A percentile compares a stretch with the other conserved stretches of the same genome.
Conservation (phyloP, 352 stramenopile genomes). For the Phytophthora foliorum region DNA sequence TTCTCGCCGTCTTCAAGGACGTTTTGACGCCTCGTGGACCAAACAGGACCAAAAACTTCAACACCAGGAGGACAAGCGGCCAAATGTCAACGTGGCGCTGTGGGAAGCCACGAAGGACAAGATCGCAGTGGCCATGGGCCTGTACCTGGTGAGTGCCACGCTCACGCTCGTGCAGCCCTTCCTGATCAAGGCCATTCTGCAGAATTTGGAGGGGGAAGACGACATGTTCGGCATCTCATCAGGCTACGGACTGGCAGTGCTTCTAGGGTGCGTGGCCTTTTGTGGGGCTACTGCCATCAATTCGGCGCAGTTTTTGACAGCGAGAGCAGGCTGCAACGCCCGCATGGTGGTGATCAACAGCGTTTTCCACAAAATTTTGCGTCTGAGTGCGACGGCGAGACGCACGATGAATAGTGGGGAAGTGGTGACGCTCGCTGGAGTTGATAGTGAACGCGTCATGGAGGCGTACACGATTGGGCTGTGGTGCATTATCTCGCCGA, state of each 20-base stretch:
- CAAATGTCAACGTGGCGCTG: constrained; percentile 58
- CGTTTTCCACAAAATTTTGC: constrained; percentile 68
- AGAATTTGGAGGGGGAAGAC: constrained; percentile 47
- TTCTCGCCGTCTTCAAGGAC: constrained; percentile 44
- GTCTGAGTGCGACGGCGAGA: constrained; percentile 53
- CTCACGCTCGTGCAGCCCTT: constrained; percentile 58
- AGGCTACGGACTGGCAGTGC: constrained; percentile 54
- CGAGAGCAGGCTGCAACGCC: constrained; percentile 55
- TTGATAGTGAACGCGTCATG: constrained; percentile 64
- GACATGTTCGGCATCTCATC: constrained; percentile 58
- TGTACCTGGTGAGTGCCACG: constrained; percentile 49
- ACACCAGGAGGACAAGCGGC: constrained; percentile 9
- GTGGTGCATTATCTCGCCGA: constrained; percentile 59
- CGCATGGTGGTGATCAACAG: constrained; percentile 70
- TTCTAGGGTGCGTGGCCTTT: constrained; percentile 52
- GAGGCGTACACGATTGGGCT: constrained; percentile 57
- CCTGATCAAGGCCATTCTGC: constrained; percentile 69
- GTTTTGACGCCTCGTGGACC: constrained; percentile 56
- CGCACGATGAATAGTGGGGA: constrained; percentile 62
- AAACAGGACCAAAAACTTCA: constrained; percentile 21
- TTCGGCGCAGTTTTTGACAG: constrained; percentile 59
- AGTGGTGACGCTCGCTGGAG: constrained; percentile 62
- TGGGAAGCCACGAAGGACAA: constrained; percentile 55
- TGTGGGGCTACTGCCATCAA: constrained; percentile 56
- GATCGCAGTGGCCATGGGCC: constrained; percentile 37